Conservation (phyloP, 352 stramenopile species). For the Phytopythium cucurbitacearum region DNA sequence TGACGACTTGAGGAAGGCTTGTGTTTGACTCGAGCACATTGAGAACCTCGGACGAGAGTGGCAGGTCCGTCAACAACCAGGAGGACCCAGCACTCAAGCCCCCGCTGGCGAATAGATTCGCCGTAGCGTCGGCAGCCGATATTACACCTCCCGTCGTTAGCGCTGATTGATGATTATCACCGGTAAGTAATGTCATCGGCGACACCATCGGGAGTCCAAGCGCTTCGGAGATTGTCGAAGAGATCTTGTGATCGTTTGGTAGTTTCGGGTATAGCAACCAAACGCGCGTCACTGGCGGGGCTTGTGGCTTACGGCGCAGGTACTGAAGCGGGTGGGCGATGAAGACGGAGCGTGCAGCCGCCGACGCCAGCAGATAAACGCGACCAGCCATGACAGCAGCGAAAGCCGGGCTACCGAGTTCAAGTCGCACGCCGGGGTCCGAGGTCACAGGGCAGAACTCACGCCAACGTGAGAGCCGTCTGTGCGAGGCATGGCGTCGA, state of each 20-base stretch:
- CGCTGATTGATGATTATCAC: neutral
- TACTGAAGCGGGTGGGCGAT: constrained; percentile 42
- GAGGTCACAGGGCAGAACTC: constrained; percentile 63
- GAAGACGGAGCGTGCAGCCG: constrained; percentile 28
- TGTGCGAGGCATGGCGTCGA: constrained; percentile 12
- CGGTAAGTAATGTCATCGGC: neutral
- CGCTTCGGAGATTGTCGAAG: neutral
- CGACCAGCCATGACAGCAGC: constrained; percentile 37
- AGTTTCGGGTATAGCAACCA: constrained; percentile 24
- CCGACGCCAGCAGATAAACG: constrained; percentile 51
- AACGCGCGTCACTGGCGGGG: constrained; percentile 11
- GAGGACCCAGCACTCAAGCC: too few relatives aligned
- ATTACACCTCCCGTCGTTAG: neutral
- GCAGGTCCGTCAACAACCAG: constrained; percentile 57
- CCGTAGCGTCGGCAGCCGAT: too few relatives aligned
- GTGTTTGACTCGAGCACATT: constrained; percentile 28
- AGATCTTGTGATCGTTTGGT: too few relatives aligned
- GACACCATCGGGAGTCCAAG: constrained; percentile 1
- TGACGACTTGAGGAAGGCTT: constrained; percentile 48
- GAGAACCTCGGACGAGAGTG: constrained; percentile 27
- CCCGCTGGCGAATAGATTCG: too few relatives aligned
- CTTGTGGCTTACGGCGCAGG: constrained; percentile 23
- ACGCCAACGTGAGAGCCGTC: constrained; percentile 46
- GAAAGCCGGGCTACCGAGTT: constrained; percentile 33
- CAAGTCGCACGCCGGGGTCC: constrained; percentile 11